phyloP scores from a whole-genome alignment of 768 basidiomycete genomes.

The Suillus decipiens region DNA sequence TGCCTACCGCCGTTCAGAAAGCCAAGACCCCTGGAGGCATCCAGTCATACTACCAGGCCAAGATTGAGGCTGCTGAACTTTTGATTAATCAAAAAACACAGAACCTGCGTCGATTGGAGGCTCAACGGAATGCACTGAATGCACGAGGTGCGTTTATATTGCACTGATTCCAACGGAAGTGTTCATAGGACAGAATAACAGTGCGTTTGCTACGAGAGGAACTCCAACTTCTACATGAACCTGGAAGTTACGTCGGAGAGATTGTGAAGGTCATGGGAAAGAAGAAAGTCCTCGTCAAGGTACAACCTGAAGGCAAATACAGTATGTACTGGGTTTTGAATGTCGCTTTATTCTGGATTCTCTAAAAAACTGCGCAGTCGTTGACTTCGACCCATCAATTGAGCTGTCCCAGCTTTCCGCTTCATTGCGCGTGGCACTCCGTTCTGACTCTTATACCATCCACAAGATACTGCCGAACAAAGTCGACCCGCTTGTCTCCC shows the following conservation, averaged over 20 bases:
- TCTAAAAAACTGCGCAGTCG: slow-evolving; percentile 53
- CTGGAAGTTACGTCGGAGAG: slow-evolving; percentile 97
- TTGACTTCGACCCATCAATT: slow-evolving; percentile 90
- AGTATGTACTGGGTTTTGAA: slow-evolving; percentile 55
- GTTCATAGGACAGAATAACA: slow-evolving; percentile 30
- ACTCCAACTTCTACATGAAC: slow-evolving; percentile 89
- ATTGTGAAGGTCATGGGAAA: slow-evolving; percentile 99
- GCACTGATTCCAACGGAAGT: background rate
- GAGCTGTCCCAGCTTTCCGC: slow-evolving; percentile 79
- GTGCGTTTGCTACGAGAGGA: slow-evolving; percentile 91
- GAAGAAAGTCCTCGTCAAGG: slow-evolving; percentile 97
- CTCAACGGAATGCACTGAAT: slow-evolving; percentile 95
- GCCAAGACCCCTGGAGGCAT: slow-evolving; percentile 60
- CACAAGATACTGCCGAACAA: slow-evolving; percentile 98
- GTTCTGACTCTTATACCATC: slow-evolving; percentile 94
- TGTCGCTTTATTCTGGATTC: background rate
- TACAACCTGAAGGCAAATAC: slow-evolving; percentile 99
- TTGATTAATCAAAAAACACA: slow-evolving; percentile 96
- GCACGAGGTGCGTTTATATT: slow-evolving; percentile 68
- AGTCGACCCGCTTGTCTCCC: slow-evolving; percentile 95
- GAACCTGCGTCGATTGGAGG: slow-evolving; percentile 92
- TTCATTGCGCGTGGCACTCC: slow-evolving; percentile 89
- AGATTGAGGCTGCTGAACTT: slow-evolving; percentile 92
- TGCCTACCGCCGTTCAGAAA: slow-evolving; percentile 40
- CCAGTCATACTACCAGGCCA: slow-evolving; percentile 92